Evolutionary conservation across 1,139 yeast species (phyloP), one percentile per base, ranked within the genome.

Genomic region (Kurtzmaniella quercitrusa): DNA sequence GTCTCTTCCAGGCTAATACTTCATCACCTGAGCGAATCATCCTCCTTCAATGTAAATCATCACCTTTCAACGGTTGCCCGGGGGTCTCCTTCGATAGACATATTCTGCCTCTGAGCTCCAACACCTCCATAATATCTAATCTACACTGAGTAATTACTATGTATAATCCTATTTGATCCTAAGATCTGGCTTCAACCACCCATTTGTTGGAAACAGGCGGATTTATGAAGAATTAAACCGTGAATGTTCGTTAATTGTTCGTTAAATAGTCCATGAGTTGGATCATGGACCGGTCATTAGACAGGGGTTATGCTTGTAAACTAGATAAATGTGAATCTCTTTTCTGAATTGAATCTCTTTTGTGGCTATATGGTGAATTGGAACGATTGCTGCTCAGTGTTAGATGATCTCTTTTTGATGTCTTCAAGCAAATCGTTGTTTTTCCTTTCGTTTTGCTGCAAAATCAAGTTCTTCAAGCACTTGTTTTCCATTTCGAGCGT

Each of bases 401-500:
- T 18, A 5, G 24, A 19, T 25, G 74, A 66, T 55, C 73, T 66
- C 54, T 65, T 66, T 55, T 71, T 73, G 49, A 73, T 72, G 41
- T 55, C 53, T 48, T 71, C 74, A 50, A 73, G 63, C 46, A 72
- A 60, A 45, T 68, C 69, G 38, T 57, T 54, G 53, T 69, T 68
- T 52, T 68, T 66, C 46, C 68, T 62, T 51, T 75, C 80, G 53
- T 69, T 72, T 56, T 75, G 74, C 54, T 76, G 74, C 41, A 74
- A 60, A 21, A 78, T 70, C 52, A 78, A 60, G 50, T 68, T 70
- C 56, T 71, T 73, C 47, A 77, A 72, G 66, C 93, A 75, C 56
- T 80, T 79, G 69, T 89, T 89, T 64, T 89, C 96, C 85, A 85
- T 82, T 63, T 88, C 94, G 50, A 77, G 57, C 29, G 75, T 68